Base-by-base conservation (phyloP, 768 basidiomycete species). In the Serendipita sp. region DNA sequence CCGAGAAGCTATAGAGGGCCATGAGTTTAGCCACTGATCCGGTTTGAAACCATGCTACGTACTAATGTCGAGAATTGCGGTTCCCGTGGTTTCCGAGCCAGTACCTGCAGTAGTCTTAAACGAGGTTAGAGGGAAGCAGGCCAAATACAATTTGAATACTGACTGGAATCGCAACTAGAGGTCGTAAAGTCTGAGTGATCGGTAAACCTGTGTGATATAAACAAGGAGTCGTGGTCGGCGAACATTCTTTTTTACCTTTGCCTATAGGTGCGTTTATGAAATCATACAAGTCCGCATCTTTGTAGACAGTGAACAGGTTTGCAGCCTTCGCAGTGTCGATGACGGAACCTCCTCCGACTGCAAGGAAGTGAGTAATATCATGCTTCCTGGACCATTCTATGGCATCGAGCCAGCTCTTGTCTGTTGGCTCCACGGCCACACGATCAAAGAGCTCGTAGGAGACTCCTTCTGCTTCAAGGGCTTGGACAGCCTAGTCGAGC, bases 241-340 rank as follows among this genome's bases (percentile, higher is more conserved):
- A 38, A 38, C 38, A 38, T 7, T 38, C 14, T 38, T 5, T 38
- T 5, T 38, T 38, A 50, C 53, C 53, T 73, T 91, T 93, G 44
- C 95, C 95, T 61, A 97, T 78, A 0, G 95, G 95, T 1, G 95
- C 93, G 70, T 97, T 98, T 73, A 97, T 89, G 72, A 95, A 98
- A 71, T 98, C 95, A 76, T 93, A 87, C 9, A 97, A 75, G 69
- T 96, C 90, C 0, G 89, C 82, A 66, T 97, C 90, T 67, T 86
- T 86, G 77, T 97, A 97, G 11, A 90, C 89, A 0, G 88, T 79
- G 72, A 93, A 94, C 82, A 98, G 69, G 74, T 97, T 98, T 33
- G 95, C 93, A 4, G 92, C 83, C 72, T 98, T 98, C 61, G 93
- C 89, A 0, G 93, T 96, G 71, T 96, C 94, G 70, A 96, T 96